Conservation (phyloP, 1,284 basidiomycete genomes). For the Ganoderma sinense region DNA sequence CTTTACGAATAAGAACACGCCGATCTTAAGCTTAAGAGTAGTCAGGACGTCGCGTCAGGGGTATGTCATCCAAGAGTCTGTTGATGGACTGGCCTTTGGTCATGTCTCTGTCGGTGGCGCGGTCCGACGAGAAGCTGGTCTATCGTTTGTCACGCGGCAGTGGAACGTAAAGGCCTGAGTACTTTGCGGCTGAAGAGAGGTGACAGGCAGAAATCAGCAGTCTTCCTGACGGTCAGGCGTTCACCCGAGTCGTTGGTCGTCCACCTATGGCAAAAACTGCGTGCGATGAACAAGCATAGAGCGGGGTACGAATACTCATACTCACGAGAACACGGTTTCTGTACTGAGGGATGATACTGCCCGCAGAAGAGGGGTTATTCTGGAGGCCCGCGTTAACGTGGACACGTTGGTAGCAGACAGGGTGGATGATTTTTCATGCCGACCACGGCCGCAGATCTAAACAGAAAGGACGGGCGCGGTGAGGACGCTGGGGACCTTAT, state of each 20-base stretch:
- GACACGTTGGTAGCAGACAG: too few species aligned
- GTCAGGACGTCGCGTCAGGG: background rate
- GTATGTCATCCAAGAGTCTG: background rate
- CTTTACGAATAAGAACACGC: background rate
- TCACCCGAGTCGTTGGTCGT: background rate
- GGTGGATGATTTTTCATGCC: too few species aligned
- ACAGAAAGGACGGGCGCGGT: background rate
- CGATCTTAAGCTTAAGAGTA: background rate
- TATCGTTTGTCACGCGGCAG: background rate
- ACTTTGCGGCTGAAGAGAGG: background rate
- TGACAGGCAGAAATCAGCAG: background rate
- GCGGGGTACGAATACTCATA: background rate
- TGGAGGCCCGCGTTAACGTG: too few species aligned
- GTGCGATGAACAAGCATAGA: too few species aligned
- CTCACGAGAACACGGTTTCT: background rate
- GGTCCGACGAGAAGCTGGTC: background rate
- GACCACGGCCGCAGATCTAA: background rate
- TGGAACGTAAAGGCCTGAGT: background rate
- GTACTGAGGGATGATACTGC: background rate
- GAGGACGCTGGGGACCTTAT: background rate
- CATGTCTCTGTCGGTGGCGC: background rate
- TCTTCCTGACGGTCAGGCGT: background rate
- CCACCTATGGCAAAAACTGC: background rate
- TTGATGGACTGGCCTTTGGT: background rate
- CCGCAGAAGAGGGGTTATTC: background rate